Evolutionary conservation across 2,329 filamentous ascomycete species (phyloP).

Genomic region (Penicillium fuscoglaucum): DNA sequence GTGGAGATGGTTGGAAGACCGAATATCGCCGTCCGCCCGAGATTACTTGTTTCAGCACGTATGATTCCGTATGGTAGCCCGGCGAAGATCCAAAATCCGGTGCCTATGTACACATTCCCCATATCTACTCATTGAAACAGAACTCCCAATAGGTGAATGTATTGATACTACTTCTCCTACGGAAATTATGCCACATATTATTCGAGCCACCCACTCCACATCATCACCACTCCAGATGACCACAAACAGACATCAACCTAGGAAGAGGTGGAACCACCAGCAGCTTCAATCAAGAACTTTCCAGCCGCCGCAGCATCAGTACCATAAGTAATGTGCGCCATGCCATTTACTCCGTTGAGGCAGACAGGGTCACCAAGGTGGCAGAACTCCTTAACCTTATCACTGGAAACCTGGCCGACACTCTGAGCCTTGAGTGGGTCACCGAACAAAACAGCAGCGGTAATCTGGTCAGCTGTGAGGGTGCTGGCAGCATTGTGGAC

Average conservation of each 20-base stretch:
- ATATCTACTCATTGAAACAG: neutral
- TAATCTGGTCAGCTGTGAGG: slow-evolving; percentile 38
- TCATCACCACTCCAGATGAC: neutral
- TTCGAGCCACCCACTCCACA: neutral
- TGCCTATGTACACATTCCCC: no score
- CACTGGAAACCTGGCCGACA: slow-evolving; percentile 41
- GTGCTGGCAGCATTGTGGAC: slow-evolving; percentile 34
- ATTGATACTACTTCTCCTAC: neutral
- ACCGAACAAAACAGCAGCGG: slow-evolving; percentile 47
- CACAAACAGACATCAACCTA: neutral
- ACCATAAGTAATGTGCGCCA: slow-evolving; percentile 46
- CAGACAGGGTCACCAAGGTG: slow-evolving; percentile 55
- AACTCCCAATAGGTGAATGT: neutral
- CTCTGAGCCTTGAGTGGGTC: slow-evolving; percentile 48
- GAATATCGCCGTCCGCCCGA: no score
- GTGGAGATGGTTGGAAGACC: no score
- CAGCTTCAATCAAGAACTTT: slow-evolving; percentile 36
- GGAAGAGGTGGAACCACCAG: slow-evolving; percentile 15
- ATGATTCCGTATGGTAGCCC: no score
- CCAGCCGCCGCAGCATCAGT: slow-evolving; percentile 40
- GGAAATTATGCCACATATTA: neutral
- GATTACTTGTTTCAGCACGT: no score
- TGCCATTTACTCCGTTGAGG: slow-evolving; percentile 44
- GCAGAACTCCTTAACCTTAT: slow-evolving; percentile 52
- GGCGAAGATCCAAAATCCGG: no score